Evolutionary conservation across 1,139 yeast genomes (phyloP), one percentile per base, ranked within the genome.

Genomic region (Magnusiomyces sp.): DNA sequence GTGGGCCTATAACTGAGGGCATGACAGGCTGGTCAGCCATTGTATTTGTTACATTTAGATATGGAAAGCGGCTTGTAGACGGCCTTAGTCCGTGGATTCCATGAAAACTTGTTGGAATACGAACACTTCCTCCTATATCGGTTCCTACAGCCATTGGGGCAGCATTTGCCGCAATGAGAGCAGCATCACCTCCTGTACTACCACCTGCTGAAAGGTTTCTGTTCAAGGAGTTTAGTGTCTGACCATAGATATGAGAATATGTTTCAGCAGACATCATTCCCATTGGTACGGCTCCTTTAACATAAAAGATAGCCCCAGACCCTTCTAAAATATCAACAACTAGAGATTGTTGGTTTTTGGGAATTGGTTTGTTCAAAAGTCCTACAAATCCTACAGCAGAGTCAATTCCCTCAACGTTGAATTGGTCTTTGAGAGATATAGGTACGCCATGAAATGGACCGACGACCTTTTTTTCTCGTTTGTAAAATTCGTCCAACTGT

Each of bases 111-210:
- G 82, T 75, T 2, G 86, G 86, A 50, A 71, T 71, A 49, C 85
- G 66, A 47, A 80, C 77, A 32, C 79, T 71, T 5, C 85, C 86
- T n/a, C 84, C 86, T 56, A 81, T 77, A 62, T 81, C 85, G 14
- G 83, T 77, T 9, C 84, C 83, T 40, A 79, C 63, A 0, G 83
- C 84, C 37, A 79, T 56, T 9, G 71, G 62, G 0, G 80, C 68
- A 5, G 75, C 81, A 43, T 70, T 69, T 17, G 74, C 62, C 1
- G 74, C 80, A 32, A 78, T 61, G n/a, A 79, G 60, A 0, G 83
- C 74, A 13, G 79, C 83, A 59, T 79, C 85, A 44, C 86, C 86
- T 5, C 83, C 83, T 13, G 80, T 73, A 3, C 80, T 74, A 1
- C 85, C 85, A 38, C 84, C 84, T 17, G 73, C 60, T 1, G 77